Evolutionary conservation across 2,329 filamentous ascomycete genomes (phyloP), one percentile per base, ranked within the genome.

Genomic region (Colletotrichum ledebouriae): DNA sequence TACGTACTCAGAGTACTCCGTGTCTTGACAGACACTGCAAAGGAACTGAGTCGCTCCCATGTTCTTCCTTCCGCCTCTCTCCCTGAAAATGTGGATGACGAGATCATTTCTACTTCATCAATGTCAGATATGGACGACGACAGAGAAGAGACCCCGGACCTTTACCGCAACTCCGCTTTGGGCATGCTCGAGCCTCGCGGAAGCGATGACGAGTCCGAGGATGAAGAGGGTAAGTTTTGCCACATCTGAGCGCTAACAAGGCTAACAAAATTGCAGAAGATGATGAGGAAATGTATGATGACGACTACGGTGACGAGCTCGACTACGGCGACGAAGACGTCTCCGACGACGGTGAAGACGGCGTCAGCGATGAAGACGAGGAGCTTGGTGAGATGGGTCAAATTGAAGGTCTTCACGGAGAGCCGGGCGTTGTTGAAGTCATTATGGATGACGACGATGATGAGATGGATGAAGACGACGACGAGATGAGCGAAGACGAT

Each of bases 141-240:
- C 63, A 90, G 94, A 50, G 94, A 97, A 78, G 96, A 98, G 77
- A 99, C 97, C 5, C 96, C 97, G 34, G 96, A 99, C 80, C 86
- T 99, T 20, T 98, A 98, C 82, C 92, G 97, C 60, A 97, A 98
- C 78, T 98, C 96, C 2, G 94, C 97, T 1, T 84, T 99, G 22
- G 95, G 96, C 57, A 97, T 98, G 90, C 90, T 98, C 60, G 96
- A 98, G 77, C 91, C 92, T 72, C 89, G 90, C 57, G 89, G 92
- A 66, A 91, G 94, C 69, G 91, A 93, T 69, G 93, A 95, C 71
- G 94, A 93, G 57, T 94, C 92, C 39, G 92, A 93, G 37, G 90
- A 90, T 15, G 91, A 90, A 67, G 89, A 92, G 66, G 90, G 84
- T 85, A 78, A 69, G 78, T 71, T 39, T 29, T 9, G 37, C 49